phyloP scores from a whole-genome alignment of 192 early-diverging fungal species.

The Coemansia sp. region DNA sequence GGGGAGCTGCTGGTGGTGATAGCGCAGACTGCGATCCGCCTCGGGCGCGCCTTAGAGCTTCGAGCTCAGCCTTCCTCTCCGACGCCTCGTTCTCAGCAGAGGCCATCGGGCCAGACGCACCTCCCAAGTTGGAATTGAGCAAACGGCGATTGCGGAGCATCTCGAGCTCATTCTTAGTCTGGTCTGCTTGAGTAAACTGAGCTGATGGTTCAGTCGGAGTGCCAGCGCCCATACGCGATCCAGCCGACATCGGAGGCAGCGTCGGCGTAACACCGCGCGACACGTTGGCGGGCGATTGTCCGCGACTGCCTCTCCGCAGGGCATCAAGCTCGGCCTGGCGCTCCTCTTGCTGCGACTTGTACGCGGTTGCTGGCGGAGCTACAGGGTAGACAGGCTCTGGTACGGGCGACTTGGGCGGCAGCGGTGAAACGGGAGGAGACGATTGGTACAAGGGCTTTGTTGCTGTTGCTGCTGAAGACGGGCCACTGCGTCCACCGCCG shows the following conservation, averaged over 20 bases:
- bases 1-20: conserved; percentile 27
- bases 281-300: conserved; percentile 25
- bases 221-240: conserved; percentile 24
- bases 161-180: conserved; percentile 55
- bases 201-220: conserved; percentile 41
- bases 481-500: not conserved
- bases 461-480: conserved; percentile 18
- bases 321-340: conserved; percentile 55
- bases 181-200: conserved; percentile 47
- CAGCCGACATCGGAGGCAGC: conserved; percentile 7
- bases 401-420: conserved; percentile 9
- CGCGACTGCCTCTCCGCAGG: conserved; percentile 50
- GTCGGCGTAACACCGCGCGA: conserved; percentile 25
- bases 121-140: conserved; percentile 37
- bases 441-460: conserved; percentile 9
- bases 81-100: not conserved
- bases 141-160: conserved; percentile 53
- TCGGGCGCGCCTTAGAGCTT: conserved; percentile 38
- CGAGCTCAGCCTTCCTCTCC: conserved; percentile 52
- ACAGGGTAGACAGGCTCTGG: conserved; percentile 4
- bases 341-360: conserved; percentile 47
- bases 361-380: conserved; percentile 18
- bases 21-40: conserved; percentile 32
- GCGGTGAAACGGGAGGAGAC: conserved; percentile 5
- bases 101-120: conserved; percentile 15